Conservation (phyloP, 805 yeast genomes). For the Grigorovia transvaalensis region DNA sequence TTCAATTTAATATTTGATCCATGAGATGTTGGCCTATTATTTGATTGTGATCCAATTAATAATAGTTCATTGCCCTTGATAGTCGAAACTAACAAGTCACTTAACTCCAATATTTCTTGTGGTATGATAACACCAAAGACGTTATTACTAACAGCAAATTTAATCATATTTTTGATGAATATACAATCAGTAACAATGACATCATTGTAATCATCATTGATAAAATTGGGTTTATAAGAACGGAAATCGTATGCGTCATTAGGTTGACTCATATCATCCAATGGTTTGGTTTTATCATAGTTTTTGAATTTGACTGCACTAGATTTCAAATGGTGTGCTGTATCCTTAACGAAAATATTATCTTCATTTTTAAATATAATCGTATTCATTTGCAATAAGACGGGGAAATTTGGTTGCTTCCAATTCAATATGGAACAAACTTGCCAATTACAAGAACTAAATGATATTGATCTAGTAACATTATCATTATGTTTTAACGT, state of each 20-base stretch:
- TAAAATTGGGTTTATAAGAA: not conserved
- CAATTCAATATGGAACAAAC: slow-evolving; percentile 93
- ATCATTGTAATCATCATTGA: not conserved
- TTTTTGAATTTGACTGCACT: slow-evolving; percentile 2
- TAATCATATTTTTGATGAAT: slow-evolving; percentile 63
- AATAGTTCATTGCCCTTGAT: slow-evolving; percentile 75
- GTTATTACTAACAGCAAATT: slow-evolving; percentile 72
- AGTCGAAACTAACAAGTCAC: slow-evolving; percentile 64
- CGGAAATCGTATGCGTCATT: not conserved
- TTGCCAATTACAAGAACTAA: slow-evolving; percentile 76
- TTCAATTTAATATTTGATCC: slow-evolving; percentile 14
- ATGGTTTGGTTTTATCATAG: not conserved
- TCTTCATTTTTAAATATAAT: slow-evolving; percentile 25
- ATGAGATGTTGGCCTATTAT: slow-evolving; percentile 6
- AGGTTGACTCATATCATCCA: not conserved
- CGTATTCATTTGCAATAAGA: slow-evolving; percentile 74
- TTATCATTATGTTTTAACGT: slow-evolving; percentile 30
- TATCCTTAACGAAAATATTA: slow-evolving; percentile 17
- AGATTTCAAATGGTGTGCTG: slow-evolving; percentile 22
- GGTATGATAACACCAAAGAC: slow-evolving; percentile 77
- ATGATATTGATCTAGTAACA: slow-evolving; percentile 54
- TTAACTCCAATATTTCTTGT: slow-evolving; percentile 53
- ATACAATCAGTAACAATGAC: not conserved
- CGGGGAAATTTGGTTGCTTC: slow-evolving; percentile 98
- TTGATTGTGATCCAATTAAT: slow-evolving; percentile 53